Conservation (phyloP, 306 rosid species). For the Quercus ilex region DNA sequence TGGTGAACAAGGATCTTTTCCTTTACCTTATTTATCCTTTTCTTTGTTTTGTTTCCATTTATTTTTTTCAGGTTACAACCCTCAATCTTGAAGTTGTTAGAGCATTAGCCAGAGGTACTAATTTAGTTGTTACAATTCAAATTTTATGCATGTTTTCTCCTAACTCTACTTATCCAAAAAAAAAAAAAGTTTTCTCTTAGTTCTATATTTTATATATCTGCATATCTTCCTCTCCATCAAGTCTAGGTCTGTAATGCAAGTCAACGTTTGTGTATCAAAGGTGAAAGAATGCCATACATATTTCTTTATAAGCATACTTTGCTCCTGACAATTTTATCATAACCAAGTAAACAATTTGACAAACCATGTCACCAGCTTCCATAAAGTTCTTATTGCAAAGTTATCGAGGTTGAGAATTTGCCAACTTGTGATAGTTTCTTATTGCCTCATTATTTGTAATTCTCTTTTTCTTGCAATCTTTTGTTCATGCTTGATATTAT, state of each 20-base stretch:
- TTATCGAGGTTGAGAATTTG: neutral
- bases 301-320: neutral
- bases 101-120: conserved; percentile 85
- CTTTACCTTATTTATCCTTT: conserved; percentile 9
- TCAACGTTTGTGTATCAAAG: neutral
- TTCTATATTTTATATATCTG: neutral
- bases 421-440: neutral
- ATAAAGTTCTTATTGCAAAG: neutral
- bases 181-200: neutral
- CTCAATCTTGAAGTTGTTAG: conserved; percentile 92
- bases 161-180: neutral
- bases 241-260: neutral
- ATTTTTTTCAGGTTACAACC: conserved; percentile 68
- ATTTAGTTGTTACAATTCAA: conserved; percentile 8
- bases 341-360: neutral
- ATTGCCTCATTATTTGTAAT: neutral
- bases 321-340: neutral
- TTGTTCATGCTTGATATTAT: neutral
- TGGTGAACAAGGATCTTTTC: conserved; percentile 4
- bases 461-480: neutral
- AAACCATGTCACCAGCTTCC: neutral
- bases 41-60: conserved; percentile 14
- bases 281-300: neutral
- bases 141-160: neutral
- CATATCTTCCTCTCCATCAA: neutral